These are phyloP conservation scores for Ogataea dorogensis DNA, from an alignment of 805 yeast species.

Conservation along the genomic window DNA sequence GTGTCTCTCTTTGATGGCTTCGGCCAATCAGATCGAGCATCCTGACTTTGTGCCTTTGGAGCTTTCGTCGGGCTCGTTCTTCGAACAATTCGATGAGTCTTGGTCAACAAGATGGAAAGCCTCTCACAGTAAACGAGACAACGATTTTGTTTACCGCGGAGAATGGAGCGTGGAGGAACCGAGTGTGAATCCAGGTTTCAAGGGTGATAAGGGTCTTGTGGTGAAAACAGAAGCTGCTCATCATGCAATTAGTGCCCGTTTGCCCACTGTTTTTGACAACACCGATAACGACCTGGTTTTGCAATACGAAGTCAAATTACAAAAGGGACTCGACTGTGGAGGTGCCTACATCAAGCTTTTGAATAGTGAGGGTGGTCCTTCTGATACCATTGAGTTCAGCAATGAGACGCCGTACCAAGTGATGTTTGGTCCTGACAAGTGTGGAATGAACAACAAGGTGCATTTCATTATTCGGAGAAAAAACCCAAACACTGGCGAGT, in stretches of 20 bases:
- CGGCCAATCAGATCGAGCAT: slow-evolving; percentile 25
- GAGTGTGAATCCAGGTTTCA: slow-evolving; percentile 53
- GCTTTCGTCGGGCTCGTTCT: slow-evolving; percentile 47
- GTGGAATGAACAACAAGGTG: slow-evolving; percentile 77
- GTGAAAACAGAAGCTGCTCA: slow-evolving; percentile 73
- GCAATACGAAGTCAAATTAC: slow-evolving; percentile 87
- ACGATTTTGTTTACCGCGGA: slow-evolving; percentile 62
- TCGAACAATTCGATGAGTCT: slow-evolving; percentile 60
- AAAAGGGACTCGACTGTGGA: slow-evolving; percentile 77
- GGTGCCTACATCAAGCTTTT: slow-evolving; percentile 86
- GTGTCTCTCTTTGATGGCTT: slow-evolving; percentile 13
- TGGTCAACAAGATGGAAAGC: slow-evolving; percentile 52
- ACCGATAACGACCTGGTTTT: slow-evolving; percentile 66
- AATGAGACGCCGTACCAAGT: slow-evolving; percentile 73
- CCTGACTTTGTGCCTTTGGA: slow-evolving; percentile 39
- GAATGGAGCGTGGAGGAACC: slow-evolving; percentile 74
- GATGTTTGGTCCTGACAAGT: slow-evolving; percentile 94
- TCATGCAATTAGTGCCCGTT: slow-evolving; percentile 72
- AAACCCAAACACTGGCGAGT: slow-evolving; percentile 51
- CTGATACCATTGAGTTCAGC: slow-evolving; percentile 44
- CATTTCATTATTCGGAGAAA: slow-evolving; percentile 69
- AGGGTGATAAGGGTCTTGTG: slow-evolving; percentile 72
- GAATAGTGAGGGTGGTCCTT: slow-evolving; percentile 40
- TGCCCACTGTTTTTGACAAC: slow-evolving; percentile 59
- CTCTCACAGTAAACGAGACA: slow-evolving; percentile 55